These are phyloP conservation scores for Eutypella sp. DNA, from an alignment of 2,329 filamentous ascomycete species.

Conservation along the genomic window DNA sequence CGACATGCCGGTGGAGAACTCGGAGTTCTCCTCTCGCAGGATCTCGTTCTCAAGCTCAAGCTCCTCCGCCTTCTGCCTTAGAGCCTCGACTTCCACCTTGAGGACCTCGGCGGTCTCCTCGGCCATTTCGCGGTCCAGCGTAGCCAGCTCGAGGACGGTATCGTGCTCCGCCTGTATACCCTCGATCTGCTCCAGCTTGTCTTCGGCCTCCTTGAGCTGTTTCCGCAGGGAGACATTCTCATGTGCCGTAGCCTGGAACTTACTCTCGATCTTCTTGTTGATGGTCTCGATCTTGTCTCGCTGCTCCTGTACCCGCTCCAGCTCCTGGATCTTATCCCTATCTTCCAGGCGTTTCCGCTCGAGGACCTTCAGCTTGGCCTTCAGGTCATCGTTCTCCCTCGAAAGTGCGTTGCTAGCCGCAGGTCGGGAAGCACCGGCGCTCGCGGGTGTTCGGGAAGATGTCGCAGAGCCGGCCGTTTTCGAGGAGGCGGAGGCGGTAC, in stretches of 20 bases:
- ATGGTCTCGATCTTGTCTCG: constrained; percentile 75
- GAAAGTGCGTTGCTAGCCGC: constrained; percentile 45
- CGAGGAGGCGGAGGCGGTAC: constrained; percentile 2
- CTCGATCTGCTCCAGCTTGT: constrained; percentile 64
- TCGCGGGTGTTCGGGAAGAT: constrained; percentile 26
- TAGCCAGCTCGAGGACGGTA: constrained; percentile 75
- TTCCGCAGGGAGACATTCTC: constrained; percentile 74
- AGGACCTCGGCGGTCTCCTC: constrained; percentile 84
- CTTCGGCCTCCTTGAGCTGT: constrained; percentile 70
- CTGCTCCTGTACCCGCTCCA: constrained; percentile 73
- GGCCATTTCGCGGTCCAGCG: constrained; percentile 91
- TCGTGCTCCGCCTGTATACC: constrained; percentile 79
- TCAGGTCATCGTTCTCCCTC: constrained; percentile 78
- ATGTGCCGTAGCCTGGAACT: constrained; percentile 78
- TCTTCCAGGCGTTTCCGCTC: constrained; percentile 86
- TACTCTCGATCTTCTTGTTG: constrained; percentile 84
- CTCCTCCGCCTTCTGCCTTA: constrained; percentile 76
- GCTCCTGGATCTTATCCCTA: constrained; percentile 72
- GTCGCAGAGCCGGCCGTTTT: constrained; percentile 25
- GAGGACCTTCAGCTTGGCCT: constrained; percentile 79
- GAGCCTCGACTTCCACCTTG: constrained; percentile 72
- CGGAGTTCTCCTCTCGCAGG: constrained; percentile 78
- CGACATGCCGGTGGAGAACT: constrained; percentile 78
- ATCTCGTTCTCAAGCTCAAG: constrained; percentile 85
- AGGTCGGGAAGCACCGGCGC: constrained; percentile 30